Evolutionary conservation across 2,329 filamentous ascomycete species (phyloP).

Genomic region (Pseudogymnoascus sp.): DNA sequence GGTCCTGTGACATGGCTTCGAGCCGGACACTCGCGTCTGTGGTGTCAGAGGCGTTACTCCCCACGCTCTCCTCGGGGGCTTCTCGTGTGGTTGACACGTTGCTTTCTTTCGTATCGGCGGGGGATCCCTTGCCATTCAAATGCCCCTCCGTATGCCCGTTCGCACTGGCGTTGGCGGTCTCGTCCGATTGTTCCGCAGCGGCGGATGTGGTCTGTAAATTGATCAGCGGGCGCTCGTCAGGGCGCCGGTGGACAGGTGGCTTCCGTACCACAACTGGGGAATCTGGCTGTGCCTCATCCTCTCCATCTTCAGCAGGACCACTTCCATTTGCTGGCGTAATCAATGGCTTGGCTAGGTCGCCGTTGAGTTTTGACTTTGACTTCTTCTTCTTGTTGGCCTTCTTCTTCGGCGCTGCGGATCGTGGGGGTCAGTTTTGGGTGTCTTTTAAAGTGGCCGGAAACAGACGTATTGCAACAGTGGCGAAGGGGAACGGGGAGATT

Average conservation of each 20-base stretch:
- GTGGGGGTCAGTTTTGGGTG: slow-evolving; percentile 21
- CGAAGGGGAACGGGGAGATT: background rate
- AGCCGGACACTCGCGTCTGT: slow-evolving; percentile 27
- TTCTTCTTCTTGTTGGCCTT: slow-evolving; percentile 50
- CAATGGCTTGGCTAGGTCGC: slow-evolving; percentile 27
- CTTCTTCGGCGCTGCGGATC: slow-evolving; percentile 43
- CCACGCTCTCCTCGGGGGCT: slow-evolving; percentile 13
- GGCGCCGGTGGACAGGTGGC: slow-evolving; percentile 28
- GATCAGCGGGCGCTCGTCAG: slow-evolving; percentile 22
- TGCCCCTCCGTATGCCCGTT: slow-evolving; percentile 23
- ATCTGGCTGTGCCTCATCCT: slow-evolving; percentile 35
- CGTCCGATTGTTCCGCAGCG: slow-evolving; percentile 19
- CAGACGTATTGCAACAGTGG: background rate
- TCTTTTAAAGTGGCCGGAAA: background rate
- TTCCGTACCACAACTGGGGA: slow-evolving; percentile 28
- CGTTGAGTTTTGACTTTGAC: slow-evolving; percentile 36
- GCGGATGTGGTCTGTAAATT: slow-evolving; percentile 15
- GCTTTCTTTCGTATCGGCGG: background rate
- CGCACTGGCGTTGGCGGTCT: slow-evolving; percentile 15
- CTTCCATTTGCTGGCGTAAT: slow-evolving; percentile 30
- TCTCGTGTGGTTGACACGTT: background rate
- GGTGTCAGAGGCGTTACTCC: slow-evolving; percentile 20
- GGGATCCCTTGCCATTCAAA: background rate
- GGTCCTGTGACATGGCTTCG: slow-evolving; percentile 73
- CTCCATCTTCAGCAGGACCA: slow-evolving; percentile 34